These are phyloP conservation scores for Erodium moschatum DNA, from an alignment of 441 rosid genomes.

Conservation along the genomic window DNA sequence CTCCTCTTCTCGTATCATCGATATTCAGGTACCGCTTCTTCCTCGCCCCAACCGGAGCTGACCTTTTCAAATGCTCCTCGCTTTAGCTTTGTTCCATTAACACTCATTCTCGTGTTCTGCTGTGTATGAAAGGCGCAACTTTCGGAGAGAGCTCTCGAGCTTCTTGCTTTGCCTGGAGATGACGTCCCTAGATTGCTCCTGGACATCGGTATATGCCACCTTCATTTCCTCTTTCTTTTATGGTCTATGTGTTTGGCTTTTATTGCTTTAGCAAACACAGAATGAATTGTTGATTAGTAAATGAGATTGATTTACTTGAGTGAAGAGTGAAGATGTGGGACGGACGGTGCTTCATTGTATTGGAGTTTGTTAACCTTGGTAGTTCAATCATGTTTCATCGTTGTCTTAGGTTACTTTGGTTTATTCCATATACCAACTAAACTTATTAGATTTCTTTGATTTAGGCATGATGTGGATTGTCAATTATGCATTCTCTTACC, in stretches of 20 bases:
- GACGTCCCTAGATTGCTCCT: constrained; percentile 71
- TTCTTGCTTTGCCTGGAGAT: constrained; percentile 77
- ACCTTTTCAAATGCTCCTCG: not conserved
- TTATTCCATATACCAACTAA: not conserved
- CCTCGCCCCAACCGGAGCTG: not conserved
- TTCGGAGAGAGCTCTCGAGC: constrained; percentile 89
- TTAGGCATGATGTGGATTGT: not conserved
- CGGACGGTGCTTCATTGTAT: no score
- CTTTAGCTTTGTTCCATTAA: not conserved
- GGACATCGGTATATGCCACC: constrained; percentile 48
- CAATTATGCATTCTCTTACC: not conserved
- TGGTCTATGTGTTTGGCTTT: not conserved
- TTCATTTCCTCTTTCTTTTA: not conserved
- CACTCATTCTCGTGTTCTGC: not conserved
- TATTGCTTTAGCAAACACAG: not conserved
- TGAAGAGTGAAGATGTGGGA: no score
- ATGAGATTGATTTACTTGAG: not conserved
- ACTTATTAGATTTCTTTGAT: not conserved
- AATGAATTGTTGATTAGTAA: not conserved
- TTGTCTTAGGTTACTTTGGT: no score
- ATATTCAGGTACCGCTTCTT: constrained; percentile 56
- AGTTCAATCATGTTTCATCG: no score
- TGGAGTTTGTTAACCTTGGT: no score
- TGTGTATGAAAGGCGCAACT: constrained; percentile 34
- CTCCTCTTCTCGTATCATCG: constrained; percentile 78